These are phyloP conservation scores for Ceratobasidium sp. DNA, from an alignment of 1,284 basidiomycete genomes.

Conservation along the genomic window DNA sequence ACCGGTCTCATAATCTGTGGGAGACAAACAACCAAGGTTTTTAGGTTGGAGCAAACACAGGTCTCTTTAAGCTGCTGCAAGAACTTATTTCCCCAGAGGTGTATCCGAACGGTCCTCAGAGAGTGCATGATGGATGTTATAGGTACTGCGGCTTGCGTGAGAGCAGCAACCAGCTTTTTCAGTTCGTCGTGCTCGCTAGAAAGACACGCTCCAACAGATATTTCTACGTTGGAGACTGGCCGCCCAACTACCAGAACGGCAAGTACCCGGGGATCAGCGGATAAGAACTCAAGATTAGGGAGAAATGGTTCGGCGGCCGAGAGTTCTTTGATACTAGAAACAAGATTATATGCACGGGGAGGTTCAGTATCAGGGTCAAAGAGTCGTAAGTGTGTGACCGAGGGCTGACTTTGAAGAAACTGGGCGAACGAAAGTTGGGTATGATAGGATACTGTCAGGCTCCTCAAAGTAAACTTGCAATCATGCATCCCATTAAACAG, in stretches of 20 bases:
- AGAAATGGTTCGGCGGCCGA: not conserved
- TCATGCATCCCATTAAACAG: constrained; percentile 2
- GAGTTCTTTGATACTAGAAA: constrained; percentile 16
- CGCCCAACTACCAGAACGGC: not conserved
- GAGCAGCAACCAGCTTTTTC: constrained; percentile 11
- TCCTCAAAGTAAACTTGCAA: constrained; percentile 6
- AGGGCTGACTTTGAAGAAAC: constrained; percentile 34
- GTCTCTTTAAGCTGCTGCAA: constrained; percentile 24
- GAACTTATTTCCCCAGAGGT: constrained; percentile 34
- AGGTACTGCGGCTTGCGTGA: constrained; percentile 10
- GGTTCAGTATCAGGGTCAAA: constrained; percentile 37
- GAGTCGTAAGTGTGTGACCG: constrained; percentile 16
- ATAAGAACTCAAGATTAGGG: constrained; percentile 14
- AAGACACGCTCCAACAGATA: constrained; percentile 20
- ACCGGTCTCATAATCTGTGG: constrained; percentile 27
- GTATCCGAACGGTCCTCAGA: constrained; percentile 23
- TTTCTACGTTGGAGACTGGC: constrained; percentile 23
- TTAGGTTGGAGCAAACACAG: constrained; percentile 3
- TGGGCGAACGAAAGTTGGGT: constrained; percentile 24
- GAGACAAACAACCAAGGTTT: not conserved
- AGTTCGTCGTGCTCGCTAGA: constrained; percentile 21
- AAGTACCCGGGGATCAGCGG: constrained; percentile 35
- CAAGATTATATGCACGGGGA: constrained; percentile 22
- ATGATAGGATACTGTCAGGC: constrained; percentile 23
- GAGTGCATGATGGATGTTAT: constrained; percentile 15